Percentiles rank a stretch among this genome's conserved stretches.
phyloP scores from a whole-genome alignment of 805 yeast species.

The Ogataea paraovalis region DNA sequence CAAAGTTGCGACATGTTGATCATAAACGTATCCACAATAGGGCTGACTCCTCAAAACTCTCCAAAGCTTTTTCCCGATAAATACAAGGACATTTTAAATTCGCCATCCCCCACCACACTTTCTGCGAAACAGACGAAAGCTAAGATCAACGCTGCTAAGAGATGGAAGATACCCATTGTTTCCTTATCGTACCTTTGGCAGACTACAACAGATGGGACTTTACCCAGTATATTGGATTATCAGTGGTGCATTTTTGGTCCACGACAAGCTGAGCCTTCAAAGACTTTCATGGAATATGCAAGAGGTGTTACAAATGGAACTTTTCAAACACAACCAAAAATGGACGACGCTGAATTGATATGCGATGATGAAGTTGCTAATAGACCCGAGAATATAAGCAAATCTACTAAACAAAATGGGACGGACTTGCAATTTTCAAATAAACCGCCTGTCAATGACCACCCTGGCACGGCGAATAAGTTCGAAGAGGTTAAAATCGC shows the following conservation, averaged over 20 bases:
- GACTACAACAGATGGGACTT: conserved; percentile 33
- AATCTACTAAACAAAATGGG: not conserved
- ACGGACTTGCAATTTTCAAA: not conserved
- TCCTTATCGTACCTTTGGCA: conserved; percentile 55
- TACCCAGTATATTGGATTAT: conserved; percentile 41
- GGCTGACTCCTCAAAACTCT: conserved; percentile 36
- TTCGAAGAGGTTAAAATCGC: not conserved
- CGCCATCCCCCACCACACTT: conserved; percentile 3
- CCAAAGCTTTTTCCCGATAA: conserved; percentile 39
- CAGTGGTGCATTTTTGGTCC: conserved; percentile 55
- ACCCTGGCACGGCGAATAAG: too few relatives aligned
- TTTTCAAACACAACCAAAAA: conserved; percentile 14
- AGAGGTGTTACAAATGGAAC: conserved; percentile 18
- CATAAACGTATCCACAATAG: conserved; percentile 45
- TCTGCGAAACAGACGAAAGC: conserved; percentile 41
- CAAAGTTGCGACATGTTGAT: conserved; percentile 53
- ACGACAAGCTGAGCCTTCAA: conserved; percentile 17
- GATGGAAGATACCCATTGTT: conserved; percentile 56
- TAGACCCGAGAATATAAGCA: not conserved
- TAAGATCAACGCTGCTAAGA: conserved; percentile 55
- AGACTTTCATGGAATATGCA: conserved; percentile 20
- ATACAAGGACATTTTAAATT: conserved; percentile 28
- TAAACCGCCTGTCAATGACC: not conserved
- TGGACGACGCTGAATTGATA: not conserved
- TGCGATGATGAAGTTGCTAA: not conserved